Conservation (phyloP, 345 rosid genomes). For the Abelmoschus esculentus region DNA sequence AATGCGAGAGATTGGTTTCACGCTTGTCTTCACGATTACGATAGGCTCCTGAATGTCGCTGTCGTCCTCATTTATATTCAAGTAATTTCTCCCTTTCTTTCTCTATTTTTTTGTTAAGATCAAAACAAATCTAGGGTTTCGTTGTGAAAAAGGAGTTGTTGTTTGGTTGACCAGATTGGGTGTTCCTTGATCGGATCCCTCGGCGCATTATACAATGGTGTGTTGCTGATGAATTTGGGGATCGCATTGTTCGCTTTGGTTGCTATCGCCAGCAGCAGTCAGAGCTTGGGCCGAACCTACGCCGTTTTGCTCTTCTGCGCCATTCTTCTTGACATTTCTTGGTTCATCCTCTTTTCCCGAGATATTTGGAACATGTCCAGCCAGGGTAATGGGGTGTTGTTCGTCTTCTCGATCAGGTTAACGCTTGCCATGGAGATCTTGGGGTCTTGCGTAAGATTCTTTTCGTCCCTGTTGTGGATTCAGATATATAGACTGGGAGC, state of each 20-base stretch:
- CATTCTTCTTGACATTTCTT: conserved; percentile 49
- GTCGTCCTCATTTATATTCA: conserved; percentile 73
- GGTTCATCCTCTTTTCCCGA: conserved; percentile 59
- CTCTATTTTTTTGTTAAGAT: neutral
- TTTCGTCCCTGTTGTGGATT: conserved; percentile 76
- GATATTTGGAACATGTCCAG: conserved; percentile 44
- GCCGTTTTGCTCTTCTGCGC: conserved; percentile 70
- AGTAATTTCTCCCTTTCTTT: conserved; percentile 21
- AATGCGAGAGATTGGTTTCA: conserved; percentile 39
- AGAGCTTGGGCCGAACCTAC: conserved; percentile 70
- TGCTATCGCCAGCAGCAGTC: conserved; percentile 78
- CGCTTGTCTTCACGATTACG: conserved; percentile 58
- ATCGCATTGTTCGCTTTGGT: conserved; percentile 63
- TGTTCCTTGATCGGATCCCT: neutral
- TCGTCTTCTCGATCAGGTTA: conserved; percentile 69
- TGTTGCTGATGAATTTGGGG: neutral
- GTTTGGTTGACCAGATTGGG: neutral
- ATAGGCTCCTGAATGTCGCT: conserved; percentile 56
- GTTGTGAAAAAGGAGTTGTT: neutral
- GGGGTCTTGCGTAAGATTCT: conserved; percentile 71
- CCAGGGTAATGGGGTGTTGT: conserved; percentile 27
- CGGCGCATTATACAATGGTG: neutral
- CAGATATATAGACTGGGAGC: conserved; percentile 87
- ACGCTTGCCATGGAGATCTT: conserved; percentile 69
- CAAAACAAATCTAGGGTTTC: neutral